Base-by-base conservation (phyloP, 257 asterid genomes). In the Agastache rugosa region DNA sequence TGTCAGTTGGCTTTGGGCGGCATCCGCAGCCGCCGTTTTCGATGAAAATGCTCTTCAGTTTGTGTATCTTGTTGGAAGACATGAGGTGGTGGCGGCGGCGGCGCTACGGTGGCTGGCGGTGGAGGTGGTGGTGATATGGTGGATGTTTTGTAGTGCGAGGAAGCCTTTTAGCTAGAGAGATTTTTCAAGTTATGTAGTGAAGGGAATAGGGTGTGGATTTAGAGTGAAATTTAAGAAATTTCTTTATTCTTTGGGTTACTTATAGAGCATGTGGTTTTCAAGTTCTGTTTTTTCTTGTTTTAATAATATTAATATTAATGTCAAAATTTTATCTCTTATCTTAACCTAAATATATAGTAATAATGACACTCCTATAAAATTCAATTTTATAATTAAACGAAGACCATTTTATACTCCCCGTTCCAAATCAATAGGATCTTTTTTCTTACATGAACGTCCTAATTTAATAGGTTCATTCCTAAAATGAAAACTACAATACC, bases 1-100 rank as follows among this genome's bases (percentile, higher is more conserved):
- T 61, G 11, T 87, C 91, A 0, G 83, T 50, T 34, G 86, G 60
- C 35, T 84, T 85, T 16, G 85, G 81, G 11, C 83, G 78, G 63
- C 97, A 91, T 3, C 87, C 91, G 70, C 91, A 87, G 8, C 83
- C 75, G 9, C 75, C 72, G 25, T 60, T 77, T 35, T 75, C 8
- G 31, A 73, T 62, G 76, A 88, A 77, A 16, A 83, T 41, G 73
- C 76, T 79, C 73, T 65, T 88, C n/a, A 85, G 44, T 34, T 74
- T 81, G 79, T 84, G 79, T 74, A 65, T 80, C 75, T 81, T 83
- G 75, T 50, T 41, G 20, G 85, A 72, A 64, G 82, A 77, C 86
- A 84, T 82, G 65, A 53, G 50, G 67, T 2, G 56, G 25, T 2
- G 59, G 64, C 2, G 41, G 79, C 45, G 82, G 73, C 6, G 76